These are phyloP conservation scores for Raffaelea arxii DNA, from an alignment of 2,329 filamentous ascomycete genomes.

Conservation along the genomic window DNA sequence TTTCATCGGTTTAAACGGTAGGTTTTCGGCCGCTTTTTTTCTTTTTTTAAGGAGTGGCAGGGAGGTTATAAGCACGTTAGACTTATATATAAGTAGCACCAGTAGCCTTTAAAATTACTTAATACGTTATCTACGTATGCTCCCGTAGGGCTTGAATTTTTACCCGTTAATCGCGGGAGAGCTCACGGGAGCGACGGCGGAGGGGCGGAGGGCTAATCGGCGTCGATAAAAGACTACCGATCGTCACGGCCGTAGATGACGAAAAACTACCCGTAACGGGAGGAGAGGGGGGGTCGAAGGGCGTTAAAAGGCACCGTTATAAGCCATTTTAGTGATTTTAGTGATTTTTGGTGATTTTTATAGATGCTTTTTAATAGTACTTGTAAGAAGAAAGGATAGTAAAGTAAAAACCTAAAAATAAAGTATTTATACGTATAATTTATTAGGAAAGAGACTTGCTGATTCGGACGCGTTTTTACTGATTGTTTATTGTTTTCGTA, in stretches of 20 bases:
- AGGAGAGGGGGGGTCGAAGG: too few relatives aligned
- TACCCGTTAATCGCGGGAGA: not conserved
- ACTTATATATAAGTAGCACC: not conserved
- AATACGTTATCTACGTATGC: not conserved
- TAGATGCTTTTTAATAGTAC: too few relatives aligned
- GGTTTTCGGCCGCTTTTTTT: not conserved
- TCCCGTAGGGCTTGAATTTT: not conserved
- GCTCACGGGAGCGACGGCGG: not conserved
- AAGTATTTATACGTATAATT: not conserved
- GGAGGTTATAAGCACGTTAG: not conserved
- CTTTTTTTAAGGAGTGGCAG: not conserved
- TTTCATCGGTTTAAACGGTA: too few relatives aligned
- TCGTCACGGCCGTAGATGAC: not conserved
- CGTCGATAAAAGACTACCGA: too few relatives aligned
- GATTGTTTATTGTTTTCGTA: not conserved
- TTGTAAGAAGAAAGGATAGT: too few relatives aligned
- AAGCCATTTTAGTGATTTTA: too few relatives aligned
- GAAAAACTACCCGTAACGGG: not conserved
- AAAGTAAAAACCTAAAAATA: too few relatives aligned
- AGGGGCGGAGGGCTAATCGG: too few relatives aligned
- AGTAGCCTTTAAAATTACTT: not conserved
- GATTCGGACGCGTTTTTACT: not conserved
- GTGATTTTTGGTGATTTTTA: too few relatives aligned
- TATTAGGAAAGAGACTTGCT: not conserved
- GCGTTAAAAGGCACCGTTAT: too few relatives aligned